Evolutionary conservation across 202 grass and related monocot genomes (phyloP).

Genomic region (Panicum hallii): DNA sequence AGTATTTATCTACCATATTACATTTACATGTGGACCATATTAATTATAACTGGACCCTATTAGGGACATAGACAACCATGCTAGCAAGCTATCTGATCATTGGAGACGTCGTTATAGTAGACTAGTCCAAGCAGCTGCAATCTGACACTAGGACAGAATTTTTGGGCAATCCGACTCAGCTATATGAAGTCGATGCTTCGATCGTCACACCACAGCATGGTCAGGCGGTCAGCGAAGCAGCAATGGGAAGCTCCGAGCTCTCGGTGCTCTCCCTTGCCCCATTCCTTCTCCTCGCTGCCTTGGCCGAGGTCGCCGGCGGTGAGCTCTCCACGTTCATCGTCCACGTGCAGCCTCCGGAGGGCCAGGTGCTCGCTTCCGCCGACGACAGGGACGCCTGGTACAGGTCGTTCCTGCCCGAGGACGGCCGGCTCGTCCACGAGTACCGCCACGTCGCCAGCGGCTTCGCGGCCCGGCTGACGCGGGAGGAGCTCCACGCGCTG

Average conservation of each 20-base stretch:
- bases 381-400: slow-evolving; percentile 1
- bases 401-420: neutral
- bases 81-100: neutral
- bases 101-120: neutral
- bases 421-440: neutral
- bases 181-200: neutral
- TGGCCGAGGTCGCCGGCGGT: neutral
- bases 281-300: neutral
- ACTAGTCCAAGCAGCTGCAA: neutral
- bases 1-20: no score
- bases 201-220: neutral
- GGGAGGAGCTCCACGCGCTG: neutral
- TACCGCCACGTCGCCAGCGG: slow-evolving; percentile 26
- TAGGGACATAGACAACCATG: neutral
- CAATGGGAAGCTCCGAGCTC: neutral
- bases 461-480: slow-evolving; percentile 9
- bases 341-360: neutral
- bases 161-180: neutral
- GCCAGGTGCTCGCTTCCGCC: neutral
- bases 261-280: neutral
- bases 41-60: no score
- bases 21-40: no score
- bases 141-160: neutral
- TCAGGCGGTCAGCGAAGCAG: neutral
- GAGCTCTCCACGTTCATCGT: slow-evolving; percentile 10